Evolutionary conservation across 225 moss, liverwort and hornwort species (phyloP).

Genomic region (Pseudisothecium myosuroides): DNA sequence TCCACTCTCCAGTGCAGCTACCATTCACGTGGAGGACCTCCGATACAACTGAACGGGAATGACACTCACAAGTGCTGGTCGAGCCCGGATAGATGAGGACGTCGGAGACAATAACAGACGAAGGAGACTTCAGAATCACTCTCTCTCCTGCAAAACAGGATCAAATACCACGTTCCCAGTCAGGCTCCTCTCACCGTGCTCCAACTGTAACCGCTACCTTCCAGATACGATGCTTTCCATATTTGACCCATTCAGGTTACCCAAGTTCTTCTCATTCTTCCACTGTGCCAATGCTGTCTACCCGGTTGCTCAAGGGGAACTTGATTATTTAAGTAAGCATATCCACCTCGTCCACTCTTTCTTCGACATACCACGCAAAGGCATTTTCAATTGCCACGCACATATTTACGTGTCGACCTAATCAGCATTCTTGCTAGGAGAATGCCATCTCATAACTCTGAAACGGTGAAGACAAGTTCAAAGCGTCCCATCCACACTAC

Average conservation of each 20-base stretch:
- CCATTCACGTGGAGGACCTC: background rate
- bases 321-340: background rate
- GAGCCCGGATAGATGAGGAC: slow-evolving; percentile 54
- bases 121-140: slow-evolving; percentile 55
- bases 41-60: background rate
- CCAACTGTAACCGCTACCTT: background rate
- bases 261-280: background rate
- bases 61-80: slow-evolving; percentile 57
- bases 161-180: background rate
- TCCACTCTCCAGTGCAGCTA: background rate
- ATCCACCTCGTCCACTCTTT: background rate
- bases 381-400: background rate
- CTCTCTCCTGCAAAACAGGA: slow-evolving; percentile 32
- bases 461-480: background rate
- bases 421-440: background rate
- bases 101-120: slow-evolving; percentile 52
- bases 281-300: background rate
- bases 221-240: background rate
- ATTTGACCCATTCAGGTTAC: background rate
- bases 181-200: background rate
- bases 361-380: background rate
- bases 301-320: background rate
- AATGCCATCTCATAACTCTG: background rate
- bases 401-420: background rate
- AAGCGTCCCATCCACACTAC: background rate